Base-by-base conservation (phyloP, 2,329 filamentous ascomycete species). In the Aspergillus versicolor region DNA sequence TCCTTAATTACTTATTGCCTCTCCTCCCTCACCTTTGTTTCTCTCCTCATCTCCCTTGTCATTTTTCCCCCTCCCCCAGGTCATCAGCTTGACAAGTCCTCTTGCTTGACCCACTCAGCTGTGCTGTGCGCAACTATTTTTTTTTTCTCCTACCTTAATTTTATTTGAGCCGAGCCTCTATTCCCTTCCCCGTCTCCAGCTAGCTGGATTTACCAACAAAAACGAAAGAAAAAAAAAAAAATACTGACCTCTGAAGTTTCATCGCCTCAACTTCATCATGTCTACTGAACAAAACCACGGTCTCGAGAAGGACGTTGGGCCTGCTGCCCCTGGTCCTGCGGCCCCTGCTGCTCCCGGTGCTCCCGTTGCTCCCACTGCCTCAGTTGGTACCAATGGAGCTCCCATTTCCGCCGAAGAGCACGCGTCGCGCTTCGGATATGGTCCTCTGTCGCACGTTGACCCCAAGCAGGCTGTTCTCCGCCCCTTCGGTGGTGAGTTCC, bases 401-500 rank as follows among this genome's bases (percentile, higher is more conserved):
- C 17, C 17, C 17, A 19, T 19, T 2, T 19, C 40, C 22, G 30
- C 38, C 13, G 50, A 53, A 5, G 22, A 45, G 21, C 9, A 73
- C 22, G 75, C 77, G 17, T 19, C 17, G 49, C 75, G 76, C 57
- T 80, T 80, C 63, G 78, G 77, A 27, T 80, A 81, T 61, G 78
- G 78, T 30, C 82, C 82, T 51, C 73, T 84, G 54, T 77, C 81
- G 9, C 78, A 81, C 42, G 70, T 79, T 63, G 76, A 78, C 68
- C 76, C 78, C 49, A 59, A 71, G 12, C 76, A 75, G 54, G 72
- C 73, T n/a, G 73, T 75, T 42, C 74, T 86, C 44, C 80, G 82
- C 51, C 82, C 88, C 66, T 89, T 89, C 68, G 88, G 87, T 63
- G 88, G 88, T 77, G 86, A 88, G 67, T 86, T 90, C 74, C 87